Base-by-base conservation (phyloP, 139 green algal genomes). In the Volvox africanus region DNA sequence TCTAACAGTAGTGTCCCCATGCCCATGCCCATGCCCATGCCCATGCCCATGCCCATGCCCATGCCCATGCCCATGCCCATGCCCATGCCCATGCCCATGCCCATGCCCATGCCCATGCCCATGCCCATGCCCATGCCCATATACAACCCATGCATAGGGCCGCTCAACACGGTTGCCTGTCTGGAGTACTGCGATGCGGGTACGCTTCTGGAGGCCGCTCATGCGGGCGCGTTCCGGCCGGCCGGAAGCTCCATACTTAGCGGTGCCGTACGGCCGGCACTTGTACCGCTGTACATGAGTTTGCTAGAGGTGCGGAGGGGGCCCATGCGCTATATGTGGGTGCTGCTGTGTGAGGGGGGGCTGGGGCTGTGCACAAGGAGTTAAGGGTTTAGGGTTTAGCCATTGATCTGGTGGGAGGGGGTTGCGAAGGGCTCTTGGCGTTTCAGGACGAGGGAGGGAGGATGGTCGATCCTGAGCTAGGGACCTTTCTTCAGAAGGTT, bases 141-240 rank as follows among this genome's bases (percentile, higher is more conserved):
- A 55, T 55, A 55, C 44, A 55, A 55, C 44, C 44, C 5, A 55
- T 55, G 44, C 44, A 55, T 55, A 90, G 86, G 73, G 13, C 71
- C 86, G 17, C 86, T 90, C 18, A 90, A 90, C 44, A 83, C 71
- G 20, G 86, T 90, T 44, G 73, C 33, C 2, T 90, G 86, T 33
- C 50, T 90, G 13, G 86, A 90, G 86, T 91, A 90, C 37, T 92
- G 88, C 80, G 86, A 93, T 37, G 85, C 78, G 26, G 92, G 92
- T 36, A 94, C 88, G 71, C 35, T 94, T 69, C 88, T 89, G 33
- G 71, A 89, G 2, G 82, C 82, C 17, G 89, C 79, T 30, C 50
- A 73, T 30, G 37, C 44, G 21, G 85, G 85, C 69, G 69, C 85
- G 13, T 89, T 89, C 85, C 69, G 85, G 22, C 85, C 84, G 37